These are phyloP conservation scores for Pseudogymnoascus sp. DNA, from an alignment of 2,329 filamentous ascomycete genomes.

Conservation along the genomic window DNA sequence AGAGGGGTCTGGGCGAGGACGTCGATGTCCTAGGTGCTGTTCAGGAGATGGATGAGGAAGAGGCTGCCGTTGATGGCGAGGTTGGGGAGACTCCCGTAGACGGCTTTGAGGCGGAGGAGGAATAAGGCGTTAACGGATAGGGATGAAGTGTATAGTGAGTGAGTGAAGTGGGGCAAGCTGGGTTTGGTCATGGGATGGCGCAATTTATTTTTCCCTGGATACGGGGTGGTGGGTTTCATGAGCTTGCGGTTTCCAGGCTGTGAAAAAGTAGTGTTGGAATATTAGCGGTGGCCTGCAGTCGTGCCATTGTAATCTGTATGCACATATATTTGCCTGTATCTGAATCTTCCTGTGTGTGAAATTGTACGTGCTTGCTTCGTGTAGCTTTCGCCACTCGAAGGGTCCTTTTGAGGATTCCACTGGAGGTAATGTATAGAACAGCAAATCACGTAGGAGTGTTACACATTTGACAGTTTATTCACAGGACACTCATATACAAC, in stretches of 20 bases:
- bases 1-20: background rate
- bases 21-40: background rate
- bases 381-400: background rate
- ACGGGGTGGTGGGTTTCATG: constrained; percentile 1
- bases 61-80: background rate
- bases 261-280: constrained; percentile 4
- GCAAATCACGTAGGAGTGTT: background rate
- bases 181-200: constrained; percentile 3
- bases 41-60: constrained; percentile 5
- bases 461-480: constrained; percentile 1
- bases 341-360: background rate
- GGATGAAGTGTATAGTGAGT: background rate
- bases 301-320: constrained; percentile 1
- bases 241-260: background rate
- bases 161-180: background rate
- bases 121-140: background rate
- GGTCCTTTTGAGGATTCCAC: background rate
- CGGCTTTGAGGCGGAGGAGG: constrained; percentile 3
- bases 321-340: background rate
- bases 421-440: background rate
- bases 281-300: constrained; percentile 1
- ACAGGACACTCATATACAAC: background rate
- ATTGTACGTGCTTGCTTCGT: background rate
- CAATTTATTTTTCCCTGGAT: background rate
- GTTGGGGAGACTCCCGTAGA: background rate